Evolutionary conservation across 495 filamentous ascomycete genomes (phyloP), one percentile per base, ranked within the genome.

Genomic region (Sphaerosporella brunnea): DNA sequence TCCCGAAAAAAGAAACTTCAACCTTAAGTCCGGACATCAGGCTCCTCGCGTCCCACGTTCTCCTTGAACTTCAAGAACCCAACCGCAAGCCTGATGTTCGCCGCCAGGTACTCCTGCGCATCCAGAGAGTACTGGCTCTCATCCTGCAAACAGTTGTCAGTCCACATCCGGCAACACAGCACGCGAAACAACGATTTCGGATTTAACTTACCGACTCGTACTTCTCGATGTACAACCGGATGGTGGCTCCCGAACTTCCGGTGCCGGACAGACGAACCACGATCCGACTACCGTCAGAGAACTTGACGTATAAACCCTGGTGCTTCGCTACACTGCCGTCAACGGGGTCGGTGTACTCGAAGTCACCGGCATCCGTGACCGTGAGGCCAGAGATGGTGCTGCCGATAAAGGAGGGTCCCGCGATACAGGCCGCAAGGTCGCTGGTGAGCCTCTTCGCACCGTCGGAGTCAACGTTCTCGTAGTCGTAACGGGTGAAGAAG

Each of bases 401-500:
- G 47, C 83, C 84, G 26, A 94, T 70, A 51, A 96, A 95, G 35
- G 63, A 66, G 39, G 69, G 65, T 46, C 80, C 69, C 47, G 69
- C 68, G 51, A 85, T 78, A 61, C 82, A 75, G 9, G 74, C 73
- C 40, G 77, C 73, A 52, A 97, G 67, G 32, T 79, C 78, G 49
- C 73, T 77, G 36, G 92, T 78, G 35, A 97, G 74, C 68, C 86
- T 84, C 68, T 82, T 82, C 23, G 92, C 92, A 41, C 82, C 87
- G 2, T 84, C 83, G 48, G 75, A 79, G 64, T 92, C 83, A 51
- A 93, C 86, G 49, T 88, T 77, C 67, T 97, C 90, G 67, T 90
- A 97, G 66, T 97, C 90, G 65, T 94, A 96, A 38, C 90, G 84
- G 23, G 90, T 97, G 74, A 97, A 97, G 73, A 95, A 97, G 16